phyloP scores from a whole-genome alignment of 352 stramenopile genomes.

The Phytophthora cryptogea region DNA sequence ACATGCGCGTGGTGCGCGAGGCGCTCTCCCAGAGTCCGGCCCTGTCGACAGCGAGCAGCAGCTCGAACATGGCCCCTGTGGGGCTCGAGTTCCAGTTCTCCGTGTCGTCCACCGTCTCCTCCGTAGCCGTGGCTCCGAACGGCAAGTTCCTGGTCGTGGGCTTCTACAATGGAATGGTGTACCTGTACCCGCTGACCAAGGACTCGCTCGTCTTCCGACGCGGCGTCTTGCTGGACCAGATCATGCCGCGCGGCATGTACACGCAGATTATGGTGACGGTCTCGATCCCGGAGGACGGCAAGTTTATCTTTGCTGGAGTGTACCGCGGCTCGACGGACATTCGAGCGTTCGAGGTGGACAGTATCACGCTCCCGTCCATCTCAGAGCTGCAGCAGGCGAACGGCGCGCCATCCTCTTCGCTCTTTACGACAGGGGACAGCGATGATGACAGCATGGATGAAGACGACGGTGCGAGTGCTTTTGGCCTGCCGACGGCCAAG shows the following conservation, averaged over 20 bases:
- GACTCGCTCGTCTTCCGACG: conserved; percentile 67
- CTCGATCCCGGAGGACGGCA: conserved; percentile 71
- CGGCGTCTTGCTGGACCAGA: conserved; percentile 83
- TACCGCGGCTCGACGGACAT: conserved; percentile 89
- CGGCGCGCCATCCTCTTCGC: conserved; percentile 2
- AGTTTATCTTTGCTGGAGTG: conserved; percentile 87
- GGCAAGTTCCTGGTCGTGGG: conserved; percentile 79
- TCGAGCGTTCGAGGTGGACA: conserved; percentile 81
- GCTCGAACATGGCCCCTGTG: conserved; percentile 32
- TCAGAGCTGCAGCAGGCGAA: conserved; percentile 19
- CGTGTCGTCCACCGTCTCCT: conserved; percentile 74
- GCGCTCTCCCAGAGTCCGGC: conserved; percentile 45
- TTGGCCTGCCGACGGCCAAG: conserved; percentile 54
- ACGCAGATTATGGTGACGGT: conserved; percentile 85
- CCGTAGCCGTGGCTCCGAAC: conserved; percentile 70
- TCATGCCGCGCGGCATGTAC: conserved; percentile 80
- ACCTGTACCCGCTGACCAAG: conserved; percentile 61
- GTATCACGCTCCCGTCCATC: conserved; percentile 61
- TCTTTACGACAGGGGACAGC: conserved; percentile 19
- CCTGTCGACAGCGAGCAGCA: conserved; percentile 47
- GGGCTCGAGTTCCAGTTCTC: conserved; percentile 69
- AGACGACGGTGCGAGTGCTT: conserved; percentile 25
- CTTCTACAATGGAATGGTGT: conserved; percentile 77
- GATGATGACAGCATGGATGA: conserved; percentile 40
- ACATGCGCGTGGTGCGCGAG: conserved; percentile 61